phyloP scores from a whole-genome alignment of 2,329 filamentous ascomycete genomes.

The Diaporthe ampelina region DNA sequence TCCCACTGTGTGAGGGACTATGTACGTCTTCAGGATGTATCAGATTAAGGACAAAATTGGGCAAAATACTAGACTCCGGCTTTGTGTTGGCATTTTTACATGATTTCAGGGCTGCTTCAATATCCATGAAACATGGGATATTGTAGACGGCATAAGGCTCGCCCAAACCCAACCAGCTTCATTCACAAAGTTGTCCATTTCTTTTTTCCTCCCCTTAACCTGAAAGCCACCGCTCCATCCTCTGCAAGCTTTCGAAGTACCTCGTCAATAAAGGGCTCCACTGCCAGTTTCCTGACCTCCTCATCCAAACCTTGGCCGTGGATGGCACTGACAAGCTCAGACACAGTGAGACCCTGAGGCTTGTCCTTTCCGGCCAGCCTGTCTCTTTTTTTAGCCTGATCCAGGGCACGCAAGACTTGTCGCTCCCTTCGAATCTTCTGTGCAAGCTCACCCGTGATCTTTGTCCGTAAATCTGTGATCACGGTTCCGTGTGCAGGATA shows the following conservation, averaged over 20 bases:
- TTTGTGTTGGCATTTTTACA: too few species aligned
- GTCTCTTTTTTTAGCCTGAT: slow-evolving; percentile 43
- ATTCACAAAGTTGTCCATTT: slow-evolving; percentile 52
- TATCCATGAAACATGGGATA: too few species aligned
- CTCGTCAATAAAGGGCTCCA: slow-evolving; percentile 61
- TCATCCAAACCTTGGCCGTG: slow-evolving; percentile 56
- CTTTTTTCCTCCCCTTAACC: slow-evolving; percentile 52
- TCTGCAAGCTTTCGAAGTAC: slow-evolving; percentile 58
- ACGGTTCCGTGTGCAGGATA: slow-evolving; percentile 61
- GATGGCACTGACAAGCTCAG: slow-evolving; percentile 58
- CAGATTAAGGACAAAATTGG: too few species aligned
- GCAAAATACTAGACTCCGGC: too few species aligned
- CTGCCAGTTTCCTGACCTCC: slow-evolving; percentile 51
- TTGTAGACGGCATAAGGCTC: too few species aligned
- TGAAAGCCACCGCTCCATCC: slow-evolving; percentile 58
- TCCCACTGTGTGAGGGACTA: too few species aligned
- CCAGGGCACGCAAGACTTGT: slow-evolving; percentile 54
- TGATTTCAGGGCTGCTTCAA: too few species aligned
- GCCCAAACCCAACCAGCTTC: too few species aligned
- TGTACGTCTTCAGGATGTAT: too few species aligned
- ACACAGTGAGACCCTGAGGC: slow-evolving; percentile 49
- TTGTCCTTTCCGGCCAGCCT: slow-evolving; percentile 44
- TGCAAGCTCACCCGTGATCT: slow-evolving; percentile 54
- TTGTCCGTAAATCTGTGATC: slow-evolving; percentile 54
- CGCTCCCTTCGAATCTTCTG: slow-evolving; percentile 56